phyloP scores from a whole-genome alignment of 2,329 filamentous ascomycete genomes.

The Aurifilum marmelostoma region DNA sequence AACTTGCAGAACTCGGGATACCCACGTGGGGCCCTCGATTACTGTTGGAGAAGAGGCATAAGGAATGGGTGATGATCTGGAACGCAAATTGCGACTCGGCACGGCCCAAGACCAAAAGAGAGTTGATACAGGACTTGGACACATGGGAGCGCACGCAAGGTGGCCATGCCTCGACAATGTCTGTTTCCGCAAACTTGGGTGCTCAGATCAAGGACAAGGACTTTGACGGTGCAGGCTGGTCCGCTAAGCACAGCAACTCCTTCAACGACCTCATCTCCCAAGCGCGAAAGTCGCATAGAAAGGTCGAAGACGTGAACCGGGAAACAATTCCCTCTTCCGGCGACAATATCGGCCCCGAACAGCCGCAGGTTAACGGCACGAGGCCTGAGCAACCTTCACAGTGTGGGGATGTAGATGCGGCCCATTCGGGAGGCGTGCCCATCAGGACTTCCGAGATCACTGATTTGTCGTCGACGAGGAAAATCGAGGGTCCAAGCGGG shows the following conservation, averaged over 20 bases:
- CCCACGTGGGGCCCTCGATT: constrained; percentile 68
- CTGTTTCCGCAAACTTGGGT: constrained; percentile 42
- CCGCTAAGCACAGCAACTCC: constrained; percentile 69
- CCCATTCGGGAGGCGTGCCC: neutral
- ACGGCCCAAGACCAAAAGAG: constrained; percentile 68
- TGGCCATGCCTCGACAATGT: constrained; percentile 51
- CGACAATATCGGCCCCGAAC: neutral
- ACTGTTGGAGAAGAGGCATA: constrained; percentile 78
- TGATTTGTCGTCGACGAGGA: constrained; percentile 6
- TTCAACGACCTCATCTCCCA: constrained; percentile 81
- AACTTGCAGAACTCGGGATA: constrained; percentile 79
- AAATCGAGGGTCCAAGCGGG: neutral
- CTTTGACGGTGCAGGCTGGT: constrained; percentile 81
- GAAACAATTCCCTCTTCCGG: neutral
- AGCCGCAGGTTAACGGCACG: neutral
- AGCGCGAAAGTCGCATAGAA: constrained; percentile 59
- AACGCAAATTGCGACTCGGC: constrained; percentile 94
- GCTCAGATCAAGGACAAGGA: constrained; percentile 79
- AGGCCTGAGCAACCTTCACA: neutral
- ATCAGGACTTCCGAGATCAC: neutral
- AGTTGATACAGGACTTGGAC: constrained; percentile 79
- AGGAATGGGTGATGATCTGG: constrained; percentile 93
- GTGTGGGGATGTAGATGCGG: neutral
- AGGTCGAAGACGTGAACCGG: constrained; percentile 27
- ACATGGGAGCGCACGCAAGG: constrained; percentile 86